These are phyloP conservation scores for Tricholoma flavovirens DNA, from an alignment of 768 basidiomycete species.

Conservation along the genomic window DNA sequence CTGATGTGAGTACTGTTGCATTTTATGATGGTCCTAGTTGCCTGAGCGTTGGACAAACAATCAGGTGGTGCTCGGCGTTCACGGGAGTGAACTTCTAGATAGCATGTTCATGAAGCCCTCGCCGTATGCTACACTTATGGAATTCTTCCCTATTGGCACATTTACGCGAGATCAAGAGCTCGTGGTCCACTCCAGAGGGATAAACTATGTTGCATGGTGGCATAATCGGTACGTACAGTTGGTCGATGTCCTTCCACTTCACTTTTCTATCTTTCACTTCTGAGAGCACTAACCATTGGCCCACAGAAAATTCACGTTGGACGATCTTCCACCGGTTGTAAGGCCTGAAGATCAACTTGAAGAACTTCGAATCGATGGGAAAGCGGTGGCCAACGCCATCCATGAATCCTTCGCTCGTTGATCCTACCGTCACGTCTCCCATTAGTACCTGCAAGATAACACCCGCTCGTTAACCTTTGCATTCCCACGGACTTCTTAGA, in stretches of 20 bases:
- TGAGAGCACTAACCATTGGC: slow-evolving; percentile 1
- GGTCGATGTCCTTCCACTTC: neutral
- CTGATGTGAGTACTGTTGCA: slow-evolving; percentile 46
- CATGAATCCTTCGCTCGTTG: slow-evolving; percentile 17
- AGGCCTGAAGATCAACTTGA: slow-evolving; percentile 19
- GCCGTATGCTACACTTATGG: slow-evolving; percentile 58
- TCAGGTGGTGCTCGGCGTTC: slow-evolving; percentile 57
- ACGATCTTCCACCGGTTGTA: slow-evolving; percentile 29
- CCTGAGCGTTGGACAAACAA: slow-evolving; percentile 4
- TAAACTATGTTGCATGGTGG: slow-evolving; percentile 58
- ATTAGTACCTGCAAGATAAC: too few species aligned
- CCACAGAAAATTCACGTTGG: slow-evolving; percentile 29
- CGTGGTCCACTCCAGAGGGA: slow-evolving; percentile 45
- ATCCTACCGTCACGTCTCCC: neutral
- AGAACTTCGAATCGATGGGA: slow-evolving; percentile 31
- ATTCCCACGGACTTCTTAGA: neutral
- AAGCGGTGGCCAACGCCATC: slow-evolving; percentile 37
- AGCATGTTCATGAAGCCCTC: slow-evolving; percentile 64
- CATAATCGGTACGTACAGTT: slow-evolving; percentile 17
- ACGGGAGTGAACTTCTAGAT: slow-evolving; percentile 61
- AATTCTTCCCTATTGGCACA: slow-evolving; percentile 66
- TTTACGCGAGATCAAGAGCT: slow-evolving; percentile 61
- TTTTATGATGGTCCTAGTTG: slow-evolving; percentile 5
- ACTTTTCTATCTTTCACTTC: neutral
- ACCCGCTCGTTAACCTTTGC: too few species aligned